Evolutionary conservation across 1,139 yeast genomes (phyloP).

Genomic region (Suhomyces terraborum): DNA sequence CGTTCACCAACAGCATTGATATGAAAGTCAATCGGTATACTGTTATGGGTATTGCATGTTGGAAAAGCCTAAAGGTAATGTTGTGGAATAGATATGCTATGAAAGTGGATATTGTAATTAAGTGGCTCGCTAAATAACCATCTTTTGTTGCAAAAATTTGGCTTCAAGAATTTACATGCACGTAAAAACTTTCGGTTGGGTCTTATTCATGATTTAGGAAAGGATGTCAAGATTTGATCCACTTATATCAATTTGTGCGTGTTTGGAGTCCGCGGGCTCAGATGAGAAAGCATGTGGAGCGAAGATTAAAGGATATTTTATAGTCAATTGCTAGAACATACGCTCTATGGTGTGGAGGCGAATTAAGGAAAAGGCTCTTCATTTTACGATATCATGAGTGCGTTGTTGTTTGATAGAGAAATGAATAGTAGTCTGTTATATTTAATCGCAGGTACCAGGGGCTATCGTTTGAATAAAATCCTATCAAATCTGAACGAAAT

Average conservation of each 20-base stretch:
- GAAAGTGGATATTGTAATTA: constrained; percentile 46
- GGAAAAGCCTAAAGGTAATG: too few relatives aligned
- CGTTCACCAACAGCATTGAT: too few relatives aligned
- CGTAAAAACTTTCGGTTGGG: constrained; percentile 58
- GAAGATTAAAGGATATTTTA: constrained; percentile 55
- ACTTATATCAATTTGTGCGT: constrained; percentile 56
- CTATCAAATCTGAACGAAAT: constrained; percentile 45
- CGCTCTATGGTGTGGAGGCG: constrained; percentile 44
- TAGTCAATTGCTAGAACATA: constrained; percentile 43
- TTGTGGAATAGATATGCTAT: too few relatives aligned
- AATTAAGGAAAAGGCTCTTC: constrained; percentile 37
- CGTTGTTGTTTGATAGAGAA: constrained; percentile 54
- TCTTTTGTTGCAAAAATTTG: constrained; percentile 49
- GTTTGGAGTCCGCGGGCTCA: constrained; percentile 50
- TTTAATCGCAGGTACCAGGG: constrained; percentile 39
- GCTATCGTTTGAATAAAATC: constrained; percentile 43
- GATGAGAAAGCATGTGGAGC: constrained; percentile 63
- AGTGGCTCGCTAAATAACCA: constrained; percentile 61
- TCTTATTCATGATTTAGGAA: constrained; percentile 51
- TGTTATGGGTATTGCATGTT: too few relatives aligned
- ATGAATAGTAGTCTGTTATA: constrained; percentile 44
- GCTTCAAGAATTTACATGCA: constrained; percentile 55
- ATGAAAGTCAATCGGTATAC: too few relatives aligned
- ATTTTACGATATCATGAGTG: constrained; percentile 42
- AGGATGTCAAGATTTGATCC: constrained; percentile 32